Base-by-base conservation (phyloP, 208 protist genomes). In the Crithidia acanthocephali region DNA sequence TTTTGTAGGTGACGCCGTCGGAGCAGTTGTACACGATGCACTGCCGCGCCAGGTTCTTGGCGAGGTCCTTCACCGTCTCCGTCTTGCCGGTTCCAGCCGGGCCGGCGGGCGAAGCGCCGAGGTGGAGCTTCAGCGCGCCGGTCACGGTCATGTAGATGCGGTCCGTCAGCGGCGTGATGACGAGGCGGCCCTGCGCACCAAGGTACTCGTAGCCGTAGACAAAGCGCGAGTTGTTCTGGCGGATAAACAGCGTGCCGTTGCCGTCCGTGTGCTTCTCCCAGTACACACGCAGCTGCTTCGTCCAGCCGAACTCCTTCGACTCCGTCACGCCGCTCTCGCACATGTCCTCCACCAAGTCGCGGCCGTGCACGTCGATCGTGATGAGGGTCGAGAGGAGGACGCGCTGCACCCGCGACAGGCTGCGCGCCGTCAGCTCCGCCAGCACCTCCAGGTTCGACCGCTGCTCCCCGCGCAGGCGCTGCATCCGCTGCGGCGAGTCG, bases 131-230 rank as follows among this genome's bases (percentile, higher is more conserved):
- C n/a, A 99, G 72, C 1, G 98, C 98, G 11, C 94, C 94, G 9
- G 98, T 99, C 22, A 99, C 84, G 16, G 98, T 99, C 96, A 99
- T 98, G 87, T 99, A 99, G 80, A 99, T 99, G 60, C 97, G 94
- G 83, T 99, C 97, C 1, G 98, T 99, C 25, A 99, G 90, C 13
- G 98, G 98, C 8, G 98, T 99, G 66, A 99, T 98, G 56, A 99
- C 98, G 25, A 99, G 90, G 32, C 98, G 92, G 18, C 93, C 91
- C 48, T 97, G 90, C 23, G 92, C 91, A 30, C 98, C 98, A 33
- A 99, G 90, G 80, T 99, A 99, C 83, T 99, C 98, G 79, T 99
- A 99, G 32, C 98, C 98, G 87, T 98, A 99, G 22, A 91, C 84
- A 78, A 99, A 99, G 10, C 84, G 75, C 51, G 97, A 95, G 81